Conservation (phyloP, 2,329 filamentous ascomycete species). For the Pyricularia grisea region DNA sequence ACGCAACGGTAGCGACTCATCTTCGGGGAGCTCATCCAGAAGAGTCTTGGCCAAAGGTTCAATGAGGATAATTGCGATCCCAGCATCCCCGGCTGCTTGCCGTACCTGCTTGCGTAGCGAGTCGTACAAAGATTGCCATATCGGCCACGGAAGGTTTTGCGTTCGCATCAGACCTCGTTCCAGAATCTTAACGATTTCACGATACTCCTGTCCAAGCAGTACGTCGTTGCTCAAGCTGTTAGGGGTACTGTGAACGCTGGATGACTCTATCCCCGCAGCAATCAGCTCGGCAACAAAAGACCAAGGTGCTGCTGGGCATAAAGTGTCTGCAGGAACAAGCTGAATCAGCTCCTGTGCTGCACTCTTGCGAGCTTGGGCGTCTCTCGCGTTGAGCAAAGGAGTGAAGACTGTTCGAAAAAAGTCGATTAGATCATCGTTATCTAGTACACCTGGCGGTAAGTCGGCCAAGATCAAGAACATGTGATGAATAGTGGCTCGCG, state of each 20-base stretch:
- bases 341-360: constrained; percentile 43
- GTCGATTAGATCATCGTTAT: constrained; percentile 33
- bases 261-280: constrained; percentile 29
- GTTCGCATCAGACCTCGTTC: constrained; percentile 46
- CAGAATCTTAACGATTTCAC: constrained; percentile 59
- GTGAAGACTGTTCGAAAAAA: constrained; percentile 43
- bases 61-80: constrained; percentile 55
- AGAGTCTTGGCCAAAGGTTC: constrained; percentile 59
- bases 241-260: constrained; percentile 23
- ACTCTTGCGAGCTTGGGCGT: constrained; percentile 30
- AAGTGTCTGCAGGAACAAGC: constrained; percentile 32
- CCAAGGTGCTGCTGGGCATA: constrained; percentile 41
- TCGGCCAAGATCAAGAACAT: constrained; percentile 53
- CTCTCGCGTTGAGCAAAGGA: constrained; percentile 48
- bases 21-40: constrained; percentile 22
- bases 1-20: constrained; percentile 14
- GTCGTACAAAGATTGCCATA: constrained; percentile 48
- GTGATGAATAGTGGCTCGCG: constrained; percentile 55
- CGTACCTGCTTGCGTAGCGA: constrained; percentile 46
- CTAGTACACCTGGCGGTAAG: constrained; percentile 34
- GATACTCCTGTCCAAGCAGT: constrained; percentile 58
- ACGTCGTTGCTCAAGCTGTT: constrained; percentile 30
- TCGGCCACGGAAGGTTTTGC: constrained; percentile 33
- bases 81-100: constrained; percentile 57
- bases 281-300: constrained; percentile 38